Evolutionary conservation across 345 rosid species (phyloP).

Genomic region (Conringia planisiliqua): DNA sequence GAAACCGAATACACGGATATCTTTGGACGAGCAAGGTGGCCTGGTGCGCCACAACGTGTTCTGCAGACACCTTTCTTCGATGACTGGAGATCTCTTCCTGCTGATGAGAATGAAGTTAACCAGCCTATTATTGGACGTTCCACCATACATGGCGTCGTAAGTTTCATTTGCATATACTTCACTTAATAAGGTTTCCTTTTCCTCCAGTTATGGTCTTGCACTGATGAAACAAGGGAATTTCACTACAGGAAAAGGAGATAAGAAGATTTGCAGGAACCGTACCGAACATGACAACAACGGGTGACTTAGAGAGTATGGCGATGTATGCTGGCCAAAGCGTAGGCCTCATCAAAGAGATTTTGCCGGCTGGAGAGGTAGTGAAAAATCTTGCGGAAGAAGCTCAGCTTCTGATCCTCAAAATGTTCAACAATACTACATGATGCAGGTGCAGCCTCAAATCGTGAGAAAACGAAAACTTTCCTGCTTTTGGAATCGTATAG

Average conservation of each 20-base stretch:
- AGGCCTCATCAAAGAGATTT: conserved; percentile 71
- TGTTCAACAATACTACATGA: conserved; percentile 23
- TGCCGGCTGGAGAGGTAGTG: conserved; percentile 68
- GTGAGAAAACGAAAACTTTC: not conserved
- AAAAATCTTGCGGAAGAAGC: conserved; percentile 65
- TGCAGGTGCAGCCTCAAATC: conserved; percentile 9
- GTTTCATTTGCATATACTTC: conserved; percentile 2
- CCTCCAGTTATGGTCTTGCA: not conserved
- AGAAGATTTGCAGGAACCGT: conserved; percentile 64
- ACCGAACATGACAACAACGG: conserved; percentile 62
- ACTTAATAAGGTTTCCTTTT: not conserved
- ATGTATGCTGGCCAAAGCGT: conserved; percentile 91
- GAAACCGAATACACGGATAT: conserved; percentile 69
- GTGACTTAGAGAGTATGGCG: conserved; percentile 85
- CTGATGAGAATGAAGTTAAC: conserved; percentile 51
- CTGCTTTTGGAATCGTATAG: conserved; percentile 5
- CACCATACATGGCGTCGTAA: conserved; percentile 58
- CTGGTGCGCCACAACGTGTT: conserved; percentile 74
- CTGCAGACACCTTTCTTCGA: conserved; percentile 61
- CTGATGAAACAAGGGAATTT: not conserved
- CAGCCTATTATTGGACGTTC: conserved; percentile 81
- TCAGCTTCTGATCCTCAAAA: conserved; percentile 43
- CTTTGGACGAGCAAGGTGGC: conserved; percentile 89
- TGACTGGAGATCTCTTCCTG: conserved; percentile 60
- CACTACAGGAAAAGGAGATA: conserved; percentile 68